Conservation (phyloP, 495 filamentous ascomycete genomes). For the Lepidopterella palustris region DNA sequence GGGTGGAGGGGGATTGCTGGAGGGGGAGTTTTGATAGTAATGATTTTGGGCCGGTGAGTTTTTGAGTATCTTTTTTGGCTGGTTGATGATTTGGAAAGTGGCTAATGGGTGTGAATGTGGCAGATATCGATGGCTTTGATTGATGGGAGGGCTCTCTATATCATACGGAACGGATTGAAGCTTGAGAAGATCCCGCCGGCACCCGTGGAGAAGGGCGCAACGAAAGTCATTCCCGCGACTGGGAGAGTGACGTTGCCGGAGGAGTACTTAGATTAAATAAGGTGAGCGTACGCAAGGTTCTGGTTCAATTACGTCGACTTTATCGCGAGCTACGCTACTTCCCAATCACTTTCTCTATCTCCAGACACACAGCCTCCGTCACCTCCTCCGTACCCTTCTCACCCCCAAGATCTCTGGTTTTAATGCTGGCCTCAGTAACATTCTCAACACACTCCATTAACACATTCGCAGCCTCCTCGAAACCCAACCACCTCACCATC, state of each 20-base stretch:
- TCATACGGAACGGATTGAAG: conserved; percentile 4
- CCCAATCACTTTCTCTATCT: conserved; percentile 44
- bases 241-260: not conserved
- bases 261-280: not conserved
- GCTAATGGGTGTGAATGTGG: not conserved
- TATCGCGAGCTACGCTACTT: not conserved
- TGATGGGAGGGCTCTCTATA: conserved; percentile 19
- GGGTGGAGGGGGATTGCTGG: conserved; percentile 41
- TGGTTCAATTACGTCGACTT: too few species aligned
- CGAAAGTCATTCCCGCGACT: conserved; percentile 10
- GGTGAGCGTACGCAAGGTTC: not conserved
- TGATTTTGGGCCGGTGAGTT: conserved; percentile 35
- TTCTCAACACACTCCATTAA: conserved; percentile 56
- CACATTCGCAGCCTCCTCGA: conserved; percentile 47
- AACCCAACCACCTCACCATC: conserved; percentile 61
- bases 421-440: conserved; percentile 51
- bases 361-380: conserved; percentile 54
- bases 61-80: not conserved
- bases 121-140: conserved; percentile 18
- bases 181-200: conserved; percentile 3
- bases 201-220: conserved; percentile 11
- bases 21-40: conserved; percentile 32
- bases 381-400: conserved; percentile 50
- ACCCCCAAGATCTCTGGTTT: conserved; percentile 57
- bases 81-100: too few species aligned